Conservation (phyloP, 164 flowering plant species). For the Cinnamomum micranthum region DNA sequence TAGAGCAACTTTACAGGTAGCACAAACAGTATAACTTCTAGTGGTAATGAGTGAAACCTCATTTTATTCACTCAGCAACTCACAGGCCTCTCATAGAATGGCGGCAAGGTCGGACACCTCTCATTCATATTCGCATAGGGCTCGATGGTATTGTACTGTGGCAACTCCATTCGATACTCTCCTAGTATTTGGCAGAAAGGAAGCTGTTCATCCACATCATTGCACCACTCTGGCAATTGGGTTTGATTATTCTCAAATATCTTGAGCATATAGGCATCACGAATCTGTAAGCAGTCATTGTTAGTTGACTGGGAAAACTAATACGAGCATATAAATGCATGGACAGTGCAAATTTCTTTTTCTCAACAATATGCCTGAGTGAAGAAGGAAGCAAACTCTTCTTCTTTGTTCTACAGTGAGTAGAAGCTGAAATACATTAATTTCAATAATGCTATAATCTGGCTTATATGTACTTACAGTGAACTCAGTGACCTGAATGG, state of each 20-base stretch:
- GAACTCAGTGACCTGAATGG: slow-evolving; percentile 94
- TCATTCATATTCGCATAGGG: slow-evolving; percentile 95
- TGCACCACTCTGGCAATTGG: slow-evolving; percentile 89
- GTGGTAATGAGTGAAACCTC: no score
- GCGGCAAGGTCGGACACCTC: slow-evolving; percentile 93
- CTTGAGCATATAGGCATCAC: slow-evolving; percentile 92
- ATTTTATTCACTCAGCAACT: slow-evolving; percentile 46
- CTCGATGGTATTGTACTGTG: slow-evolving; percentile 74
- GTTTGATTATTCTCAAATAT: slow-evolving; percentile 82
- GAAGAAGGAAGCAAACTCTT: not conserved
- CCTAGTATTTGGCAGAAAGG: slow-evolving; percentile 98
- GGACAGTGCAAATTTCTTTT: not conserved
- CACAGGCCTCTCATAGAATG: slow-evolving; percentile 69
- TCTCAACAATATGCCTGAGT: not conserved
- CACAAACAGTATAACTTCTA: no score
- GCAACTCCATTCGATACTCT: slow-evolving; percentile 89
- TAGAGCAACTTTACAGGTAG: no score
- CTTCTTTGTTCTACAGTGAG: not conserved
- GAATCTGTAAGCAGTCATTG: slow-evolving; percentile 59
- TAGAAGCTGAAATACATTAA: not conserved
- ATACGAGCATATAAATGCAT: not conserved
- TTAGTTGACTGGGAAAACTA: not conserved
- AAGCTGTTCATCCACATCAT: slow-evolving; percentile 38
- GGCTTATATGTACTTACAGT: slow-evolving; percentile 53
- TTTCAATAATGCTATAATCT: not conserved